phyloP scores from a whole-genome alignment of 371 early-diverging fungal species.

The Parasitella parasitica region DNA sequence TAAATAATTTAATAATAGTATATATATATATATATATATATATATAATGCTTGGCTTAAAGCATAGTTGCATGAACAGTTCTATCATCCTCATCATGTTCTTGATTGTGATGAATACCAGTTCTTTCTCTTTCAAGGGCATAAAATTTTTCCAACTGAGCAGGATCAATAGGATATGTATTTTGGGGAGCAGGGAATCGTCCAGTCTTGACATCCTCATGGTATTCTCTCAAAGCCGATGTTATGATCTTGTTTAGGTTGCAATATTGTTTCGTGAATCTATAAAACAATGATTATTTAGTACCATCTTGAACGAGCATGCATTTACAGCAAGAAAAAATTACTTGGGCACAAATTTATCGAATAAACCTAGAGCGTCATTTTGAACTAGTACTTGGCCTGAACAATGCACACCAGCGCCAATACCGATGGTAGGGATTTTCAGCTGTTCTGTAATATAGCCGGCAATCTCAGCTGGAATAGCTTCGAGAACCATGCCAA shows the following conservation, averaged over 20 bases:
- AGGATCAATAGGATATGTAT: conserved; percentile 74
- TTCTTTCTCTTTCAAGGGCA: conserved; percentile 23
- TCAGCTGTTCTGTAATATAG: conserved; percentile 72
- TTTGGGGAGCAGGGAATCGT: conserved; percentile 75
- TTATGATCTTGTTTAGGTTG: conserved; percentile 69
- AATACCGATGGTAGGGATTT: conserved; percentile 95
- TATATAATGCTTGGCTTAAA: too few relatives aligned
- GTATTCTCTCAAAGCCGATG: conserved; percentile 70
- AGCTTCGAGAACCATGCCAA: conserved; percentile 90
- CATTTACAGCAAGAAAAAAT: conserved; percentile 2
- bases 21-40: too few relatives aligned
- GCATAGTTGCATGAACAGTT: conserved; percentile 15
- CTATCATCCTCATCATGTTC: conserved; percentile 6
- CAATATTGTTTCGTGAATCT: conserved; percentile 92
- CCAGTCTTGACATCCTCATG: conserved; percentile 74
- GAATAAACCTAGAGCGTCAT: conserved; percentile 87
- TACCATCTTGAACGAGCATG: background rate
- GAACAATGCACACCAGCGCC: conserved; percentile 88
- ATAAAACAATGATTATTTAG: background rate
- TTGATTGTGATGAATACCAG: conserved; percentile 9
- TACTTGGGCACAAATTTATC: conserved; percentile 80
- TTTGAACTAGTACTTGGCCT: conserved; percentile 92
- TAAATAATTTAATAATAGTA: too few relatives aligned
- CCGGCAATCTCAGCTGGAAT: conserved; percentile 87
- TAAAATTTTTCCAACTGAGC: conserved; percentile 56